phyloP scores from a whole-genome alignment of 805 yeast species.

The Starmerella roubikii region DNA sequence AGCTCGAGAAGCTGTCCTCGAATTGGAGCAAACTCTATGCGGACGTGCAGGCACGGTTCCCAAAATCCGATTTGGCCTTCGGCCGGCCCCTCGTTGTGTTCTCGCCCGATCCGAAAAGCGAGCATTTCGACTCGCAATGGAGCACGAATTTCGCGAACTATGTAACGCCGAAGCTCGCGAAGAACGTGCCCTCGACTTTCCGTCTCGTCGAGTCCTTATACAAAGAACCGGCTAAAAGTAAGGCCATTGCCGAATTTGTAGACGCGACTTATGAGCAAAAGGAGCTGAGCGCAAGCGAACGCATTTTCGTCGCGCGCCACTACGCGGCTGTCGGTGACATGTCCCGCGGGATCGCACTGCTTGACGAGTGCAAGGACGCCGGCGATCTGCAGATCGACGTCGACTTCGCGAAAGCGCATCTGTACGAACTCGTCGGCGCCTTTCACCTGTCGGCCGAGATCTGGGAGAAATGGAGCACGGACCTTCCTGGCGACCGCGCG shows the following conservation, averaged over 20 bases:
- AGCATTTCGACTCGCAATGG: constrained; percentile 15
- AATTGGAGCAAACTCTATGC: constrained; percentile 43
- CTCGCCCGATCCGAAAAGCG: background rate
- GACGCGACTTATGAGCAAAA: background rate
- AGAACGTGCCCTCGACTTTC: constrained; percentile 86
- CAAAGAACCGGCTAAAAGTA: constrained; percentile 5
- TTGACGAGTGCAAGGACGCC: constrained; percentile 42
- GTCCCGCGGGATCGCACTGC: constrained; percentile 38
- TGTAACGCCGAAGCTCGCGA: constrained; percentile 44
- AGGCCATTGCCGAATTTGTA: constrained; percentile 9
- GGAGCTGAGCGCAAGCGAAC: constrained; percentile 17
- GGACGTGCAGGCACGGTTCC: constrained; percentile 56
- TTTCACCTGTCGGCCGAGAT: constrained; percentile 45
- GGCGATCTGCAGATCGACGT: constrained; percentile 49
- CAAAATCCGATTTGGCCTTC: constrained; percentile 68
- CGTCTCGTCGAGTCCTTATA: constrained; percentile 53
- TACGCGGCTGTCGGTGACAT: constrained; percentile 43
- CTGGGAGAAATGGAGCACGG: constrained; percentile 55
- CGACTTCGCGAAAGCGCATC: constrained; percentile 64
- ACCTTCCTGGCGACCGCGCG: constrained; percentile 83
- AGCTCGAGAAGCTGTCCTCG: constrained; percentile 42
- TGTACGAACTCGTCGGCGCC: constrained; percentile 60
- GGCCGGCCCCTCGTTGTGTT: constrained; percentile 49
- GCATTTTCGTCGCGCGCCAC: constrained; percentile 38
- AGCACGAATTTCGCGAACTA: constrained; percentile 34